Percentiles rank a stretch among this genome's conserved stretches.
phyloP scores from a whole-genome alignment of 371 early-diverging fungal genomes.

The Batkoa obscura region DNA sequence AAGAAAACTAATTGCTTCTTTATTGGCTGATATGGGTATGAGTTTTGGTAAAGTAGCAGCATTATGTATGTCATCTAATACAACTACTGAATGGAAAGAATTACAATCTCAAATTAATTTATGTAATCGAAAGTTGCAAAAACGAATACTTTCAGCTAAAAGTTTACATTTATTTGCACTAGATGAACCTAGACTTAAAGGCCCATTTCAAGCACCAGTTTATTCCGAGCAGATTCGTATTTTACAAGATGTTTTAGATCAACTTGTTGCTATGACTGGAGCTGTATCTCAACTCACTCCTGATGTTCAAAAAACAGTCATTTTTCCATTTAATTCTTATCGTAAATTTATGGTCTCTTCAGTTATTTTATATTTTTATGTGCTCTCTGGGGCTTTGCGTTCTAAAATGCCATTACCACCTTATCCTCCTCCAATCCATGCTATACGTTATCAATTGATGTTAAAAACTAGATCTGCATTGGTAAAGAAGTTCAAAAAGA shows the following conservation, averaged over 20 bases:
- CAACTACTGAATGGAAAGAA: constrained; percentile 9
- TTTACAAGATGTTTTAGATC: constrained; percentile 27
- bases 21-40: constrained; percentile 15
- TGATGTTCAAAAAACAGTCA: constrained; percentile 16
- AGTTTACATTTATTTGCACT: background rate
- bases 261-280: constrained; percentile 27
- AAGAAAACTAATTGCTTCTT: constrained; percentile 20
- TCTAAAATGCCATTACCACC: constrained; percentile 24
- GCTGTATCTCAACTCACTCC: constrained; percentile 25
- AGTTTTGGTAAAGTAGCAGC: constrained; percentile 13
- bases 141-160: background rate
- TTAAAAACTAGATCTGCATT: background rate
- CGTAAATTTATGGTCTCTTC: constrained; percentile 32
- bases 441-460: constrained; percentile 5
- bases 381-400: constrained; percentile 18
- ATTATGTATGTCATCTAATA: constrained; percentile 8
- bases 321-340: constrained; percentile 17
- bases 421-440: constrained; percentile 11
- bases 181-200: constrained; percentile 30
- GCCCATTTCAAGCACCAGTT: constrained; percentile 29
- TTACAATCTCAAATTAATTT: background rate
- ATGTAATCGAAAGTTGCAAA: background rate
- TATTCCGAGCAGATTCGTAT: constrained; percentile 30
- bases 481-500: background rate
- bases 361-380: constrained; percentile 19